Evolutionary conservation across 371 early-diverging fungal genomes (phyloP), one percentile per base, ranked within the genome.

Genomic region (Batrachochytrium dendrobatidis): DNA sequence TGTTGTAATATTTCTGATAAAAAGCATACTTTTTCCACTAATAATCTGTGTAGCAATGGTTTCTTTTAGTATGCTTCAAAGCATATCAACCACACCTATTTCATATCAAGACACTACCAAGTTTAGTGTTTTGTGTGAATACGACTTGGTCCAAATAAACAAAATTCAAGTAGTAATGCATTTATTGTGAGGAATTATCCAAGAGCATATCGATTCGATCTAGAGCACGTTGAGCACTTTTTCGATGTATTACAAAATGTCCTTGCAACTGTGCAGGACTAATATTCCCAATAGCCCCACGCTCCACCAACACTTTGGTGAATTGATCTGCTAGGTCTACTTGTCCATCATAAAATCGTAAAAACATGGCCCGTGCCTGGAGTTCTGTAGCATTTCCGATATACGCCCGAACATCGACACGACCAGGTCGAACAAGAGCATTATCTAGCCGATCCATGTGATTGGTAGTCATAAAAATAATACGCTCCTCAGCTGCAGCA

Each of bases 401-500:
- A 54, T 81, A 85, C 52, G 90, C 89, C 64, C 94, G 89, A 58
- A 94, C 56, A 64, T 99, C 99, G 10, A 99, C 95, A 43, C 99
- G 83, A 1, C 99, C 99, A 2, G 99, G 99, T 32, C 99, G 82
- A 57, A 99, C 87, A 43, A 99, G 77, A 0, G 99, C 99, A 2
- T 93, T 89, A 71, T 99, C 99, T 43, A 99, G 82, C 3, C 81
- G 80, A 29, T 95, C 96, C 28, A 96, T 82, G 66, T 96, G 95
- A 71, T 99, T 99, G 10, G 99, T 99, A 12, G 99, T 99, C 92
- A 99, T 96, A 66, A 98, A 92, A 28, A 97, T 87, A 48, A 98
- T 87, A 34, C 98, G 84, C 63, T 98, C 99, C 71, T 99, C 98
- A 44, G 95, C 85, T 3, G 97, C 91, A 7, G 95, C 94, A 32